These are phyloP conservation scores for Candida chauliodis DNA, from an alignment of 805 yeast genomes.

Conservation along the genomic window DNA sequence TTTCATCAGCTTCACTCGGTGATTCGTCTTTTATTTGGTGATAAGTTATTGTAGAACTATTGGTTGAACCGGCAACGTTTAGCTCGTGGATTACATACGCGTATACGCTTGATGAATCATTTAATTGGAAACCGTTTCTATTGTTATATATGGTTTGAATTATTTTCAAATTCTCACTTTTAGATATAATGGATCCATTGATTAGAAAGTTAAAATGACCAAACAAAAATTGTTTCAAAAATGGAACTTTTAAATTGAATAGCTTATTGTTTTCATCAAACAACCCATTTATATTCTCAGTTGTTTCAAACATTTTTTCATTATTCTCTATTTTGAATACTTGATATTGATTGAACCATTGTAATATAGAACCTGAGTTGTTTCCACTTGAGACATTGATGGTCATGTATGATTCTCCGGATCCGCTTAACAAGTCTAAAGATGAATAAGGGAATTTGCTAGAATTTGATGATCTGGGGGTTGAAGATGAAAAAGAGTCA, in stretches of 20 bases:
- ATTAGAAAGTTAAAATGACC: slow-evolving; percentile 34
- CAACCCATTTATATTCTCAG: slow-evolving; percentile 33
- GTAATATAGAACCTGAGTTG: slow-evolving; percentile 12
- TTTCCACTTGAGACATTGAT: slow-evolving; percentile 13
- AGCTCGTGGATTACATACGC: slow-evolving; percentile 27
- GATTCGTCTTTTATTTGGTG: background rate
- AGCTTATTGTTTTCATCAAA: slow-evolving; percentile 11
- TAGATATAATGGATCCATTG: slow-evolving; percentile 23
- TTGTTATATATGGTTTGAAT: slow-evolving; percentile 30
- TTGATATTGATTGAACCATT: slow-evolving; percentile 26
- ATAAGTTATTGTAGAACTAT: slow-evolving; percentile 5
- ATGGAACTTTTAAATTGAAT: slow-evolving; percentile 31
- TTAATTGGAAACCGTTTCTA: slow-evolving; percentile 9
- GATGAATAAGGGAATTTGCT: slow-evolving; percentile 2
- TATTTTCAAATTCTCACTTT: slow-evolving; percentile 20
- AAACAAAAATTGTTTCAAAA: slow-evolving; percentile 34
- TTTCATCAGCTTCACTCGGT: slow-evolving; percentile 25
- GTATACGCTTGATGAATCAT: slow-evolving; percentile 12
- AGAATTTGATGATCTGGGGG: slow-evolving; percentile 17
- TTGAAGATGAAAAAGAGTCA: slow-evolving; percentile 8
- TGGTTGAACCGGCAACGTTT: slow-evolving; percentile 8
- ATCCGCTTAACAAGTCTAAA: slow-evolving; percentile 18
- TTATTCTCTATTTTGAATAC: slow-evolving; percentile 9
- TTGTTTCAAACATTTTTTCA: slow-evolving; percentile 9
- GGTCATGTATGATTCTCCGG: slow-evolving; percentile 22